Evolutionary conservation across 1,139 yeast species (phyloP).

Genomic region (Suhomyces maxii): DNA sequence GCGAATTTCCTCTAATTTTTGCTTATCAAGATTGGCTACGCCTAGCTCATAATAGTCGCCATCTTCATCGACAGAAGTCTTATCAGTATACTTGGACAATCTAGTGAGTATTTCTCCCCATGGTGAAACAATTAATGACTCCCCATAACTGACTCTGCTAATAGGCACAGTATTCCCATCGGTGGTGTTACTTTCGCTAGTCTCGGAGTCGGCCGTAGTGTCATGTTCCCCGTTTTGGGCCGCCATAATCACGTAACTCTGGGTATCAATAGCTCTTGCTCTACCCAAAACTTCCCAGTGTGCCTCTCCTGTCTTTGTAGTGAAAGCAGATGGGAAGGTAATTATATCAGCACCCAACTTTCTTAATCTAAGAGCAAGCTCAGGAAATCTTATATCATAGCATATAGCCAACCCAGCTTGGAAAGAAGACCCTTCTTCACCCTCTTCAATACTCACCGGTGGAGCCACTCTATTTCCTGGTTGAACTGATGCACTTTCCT

Average conservation of each 20-base stretch:
- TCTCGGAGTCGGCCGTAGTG: slow-evolving; percentile 31
- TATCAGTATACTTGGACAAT: slow-evolving; percentile 37
- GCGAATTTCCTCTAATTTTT: slow-evolving; percentile 50
- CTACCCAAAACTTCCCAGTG: slow-evolving; percentile 84
- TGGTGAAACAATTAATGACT: slow-evolving; percentile 81
- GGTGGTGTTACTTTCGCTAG: slow-evolving; percentile 22
- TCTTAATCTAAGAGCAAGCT: slow-evolving; percentile 65
- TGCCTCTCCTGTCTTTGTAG: slow-evolving; percentile 84
- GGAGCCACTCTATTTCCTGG: slow-evolving; percentile 59
- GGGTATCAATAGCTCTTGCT: slow-evolving; percentile 86
- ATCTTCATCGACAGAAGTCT: slow-evolving; percentile 38
- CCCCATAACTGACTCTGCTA: slow-evolving; percentile 69
- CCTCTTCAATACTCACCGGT: slow-evolving; percentile 51
- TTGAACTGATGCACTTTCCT: slow-evolving; percentile 78
- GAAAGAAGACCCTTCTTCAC: slow-evolving; percentile 42
- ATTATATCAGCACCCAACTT: slow-evolving; percentile 74
- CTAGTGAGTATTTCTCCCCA: slow-evolving; percentile 82
- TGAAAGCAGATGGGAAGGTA: slow-evolving; percentile 89
- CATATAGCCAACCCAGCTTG: slow-evolving; percentile 75
- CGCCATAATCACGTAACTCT: slow-evolving; percentile 84
- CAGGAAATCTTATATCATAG: slow-evolving; percentile 89
- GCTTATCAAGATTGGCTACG: slow-evolving; percentile 69
- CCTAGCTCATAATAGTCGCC: slow-evolving; percentile 58
- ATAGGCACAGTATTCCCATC: not conserved
- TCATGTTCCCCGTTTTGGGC: slow-evolving; percentile 85